These are phyloP conservation scores for Zymoseptoria passerinii DNA, from an alignment of 2,329 filamentous ascomycete species.

Conservation along the genomic window DNA sequence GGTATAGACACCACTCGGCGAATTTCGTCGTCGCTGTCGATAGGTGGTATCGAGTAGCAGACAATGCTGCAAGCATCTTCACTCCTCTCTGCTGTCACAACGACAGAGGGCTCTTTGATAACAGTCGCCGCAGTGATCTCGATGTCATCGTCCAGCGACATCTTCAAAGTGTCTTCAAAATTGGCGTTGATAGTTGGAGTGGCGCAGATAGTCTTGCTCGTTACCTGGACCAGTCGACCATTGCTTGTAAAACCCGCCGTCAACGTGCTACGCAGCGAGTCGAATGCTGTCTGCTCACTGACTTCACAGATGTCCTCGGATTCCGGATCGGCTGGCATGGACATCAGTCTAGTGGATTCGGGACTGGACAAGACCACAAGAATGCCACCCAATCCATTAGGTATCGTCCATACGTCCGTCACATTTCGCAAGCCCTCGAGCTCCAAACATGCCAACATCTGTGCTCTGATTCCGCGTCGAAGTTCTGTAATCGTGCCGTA, in stretches of 20 bases:
- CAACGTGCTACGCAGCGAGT: constrained; percentile 20
- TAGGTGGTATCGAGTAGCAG: constrained; percentile 5
- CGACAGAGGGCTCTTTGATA: constrained; percentile 5
- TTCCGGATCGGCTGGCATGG: constrained; percentile 12
- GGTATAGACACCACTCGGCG: not conserved
- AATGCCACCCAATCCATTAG: constrained; percentile 26
- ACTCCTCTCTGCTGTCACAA: constrained; percentile 15
- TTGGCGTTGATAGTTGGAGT: constrained; percentile 16
- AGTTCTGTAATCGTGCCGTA: constrained; percentile 39
- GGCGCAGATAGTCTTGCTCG: constrained; percentile 15
- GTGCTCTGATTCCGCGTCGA: constrained; percentile 34
- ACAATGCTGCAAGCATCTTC: constrained; percentile 6
- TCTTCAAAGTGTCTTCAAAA: constrained; percentile 22
- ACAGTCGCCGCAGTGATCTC: constrained; percentile 21
- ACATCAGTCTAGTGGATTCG: constrained; percentile 17
- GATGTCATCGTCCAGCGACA: constrained; percentile 4
- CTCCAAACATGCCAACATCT: constrained; percentile 18
- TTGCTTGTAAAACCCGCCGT: constrained; percentile 14
- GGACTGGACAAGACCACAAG: constrained; percentile 32
- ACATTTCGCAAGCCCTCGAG: constrained; percentile 21
- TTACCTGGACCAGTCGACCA: constrained; percentile 25
- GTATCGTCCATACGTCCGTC: constrained; percentile 33
- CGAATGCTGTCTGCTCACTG: constrained; percentile 16
- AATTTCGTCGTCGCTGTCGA: constrained; percentile 4
- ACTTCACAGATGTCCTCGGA: constrained; percentile 11